Evolutionary conservation across 768 basidiomycete species (phyloP).

Genomic region (Tulasnella sp.): DNA sequence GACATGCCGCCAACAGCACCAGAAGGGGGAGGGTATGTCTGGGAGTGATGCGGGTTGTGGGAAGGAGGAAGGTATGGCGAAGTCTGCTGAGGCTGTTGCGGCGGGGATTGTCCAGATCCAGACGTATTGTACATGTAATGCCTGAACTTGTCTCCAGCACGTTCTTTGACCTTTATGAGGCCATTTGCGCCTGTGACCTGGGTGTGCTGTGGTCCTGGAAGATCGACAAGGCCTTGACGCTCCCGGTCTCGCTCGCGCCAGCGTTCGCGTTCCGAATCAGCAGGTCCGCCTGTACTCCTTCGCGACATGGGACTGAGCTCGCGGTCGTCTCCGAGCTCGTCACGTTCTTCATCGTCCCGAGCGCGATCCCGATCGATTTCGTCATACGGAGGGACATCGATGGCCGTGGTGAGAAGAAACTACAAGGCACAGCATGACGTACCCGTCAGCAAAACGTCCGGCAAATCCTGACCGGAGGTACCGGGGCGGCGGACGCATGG

Average conservation of each 20-base stretch:
- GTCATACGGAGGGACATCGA: not conserved
- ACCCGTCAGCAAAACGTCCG: not conserved
- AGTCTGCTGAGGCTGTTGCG: not conserved
- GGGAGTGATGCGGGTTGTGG: not conserved
- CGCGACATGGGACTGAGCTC: not conserved
- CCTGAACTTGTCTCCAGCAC: not conserved
- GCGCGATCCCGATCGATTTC: not conserved
- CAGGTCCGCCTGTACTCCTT: not conserved
- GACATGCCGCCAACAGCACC: no score
- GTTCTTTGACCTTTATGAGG: constrained; percentile 2
- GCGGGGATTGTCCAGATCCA: no score
- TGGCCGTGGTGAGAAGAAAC: constrained; percentile 1
- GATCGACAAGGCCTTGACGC: no score
- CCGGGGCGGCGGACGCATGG: not conserved
- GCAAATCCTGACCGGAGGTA: not conserved
- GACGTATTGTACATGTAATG: no score
- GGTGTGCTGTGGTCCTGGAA: not conserved
- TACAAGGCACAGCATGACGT: not conserved
- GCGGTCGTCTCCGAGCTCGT: not conserved
- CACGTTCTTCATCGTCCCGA: not conserved
- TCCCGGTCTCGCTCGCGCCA: not conserved
- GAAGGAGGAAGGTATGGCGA: not conserved
- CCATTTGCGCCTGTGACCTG: constrained; percentile 7
- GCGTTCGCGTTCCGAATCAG: not conserved
- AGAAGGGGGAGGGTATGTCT: not conserved